phyloP scores from a whole-genome alignment of 768 basidiomycete genomes.

The Peribolospora baueri region DNA sequence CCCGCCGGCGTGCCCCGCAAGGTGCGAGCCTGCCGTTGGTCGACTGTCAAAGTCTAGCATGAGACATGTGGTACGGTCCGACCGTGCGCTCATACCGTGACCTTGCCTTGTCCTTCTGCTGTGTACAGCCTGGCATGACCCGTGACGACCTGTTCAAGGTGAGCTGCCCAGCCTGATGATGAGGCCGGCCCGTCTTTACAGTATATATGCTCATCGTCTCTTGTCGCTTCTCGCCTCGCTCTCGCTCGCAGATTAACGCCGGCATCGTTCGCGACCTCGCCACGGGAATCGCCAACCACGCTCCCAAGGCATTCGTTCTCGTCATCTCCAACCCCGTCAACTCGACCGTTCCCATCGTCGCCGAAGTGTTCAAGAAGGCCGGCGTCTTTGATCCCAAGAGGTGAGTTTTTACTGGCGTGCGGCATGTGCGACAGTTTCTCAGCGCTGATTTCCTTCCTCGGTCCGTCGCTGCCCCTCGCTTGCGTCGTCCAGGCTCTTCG shows the following conservation, averaged over 20 bases:
- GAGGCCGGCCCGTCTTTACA: background rate
- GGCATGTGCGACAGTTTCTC: background rate
- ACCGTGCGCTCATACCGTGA: conserved; percentile 15
- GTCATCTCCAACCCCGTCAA: conserved; percentile 99
- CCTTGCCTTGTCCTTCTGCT: conserved; percentile 4
- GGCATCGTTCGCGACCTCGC: conserved; percentile 88
- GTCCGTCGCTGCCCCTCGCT: background rate
- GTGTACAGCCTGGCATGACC: conserved; percentile 20
- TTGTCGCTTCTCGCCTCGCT: background rate
- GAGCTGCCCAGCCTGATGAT: conserved; percentile 6
- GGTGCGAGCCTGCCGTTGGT: conserved; percentile 14
- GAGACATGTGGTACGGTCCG: background rate
- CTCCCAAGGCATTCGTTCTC: conserved; percentile 74
- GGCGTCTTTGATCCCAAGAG: conserved; percentile 76
- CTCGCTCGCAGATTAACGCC: conserved; percentile 56
- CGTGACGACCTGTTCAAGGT: conserved; percentile 91
- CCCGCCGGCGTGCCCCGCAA: conserved; percentile 93
- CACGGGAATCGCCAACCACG: conserved; percentile 53
- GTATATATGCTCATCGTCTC: background rate
- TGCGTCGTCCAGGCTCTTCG: conserved; percentile 43
- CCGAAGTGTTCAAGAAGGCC: conserved; percentile 80
- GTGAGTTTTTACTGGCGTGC: conserved; percentile 23
- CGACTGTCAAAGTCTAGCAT: background rate
- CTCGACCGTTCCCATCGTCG: conserved; percentile 93
- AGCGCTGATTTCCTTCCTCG: background rate